Evolutionary conservation across 1,284 basidiomycete species (phyloP), one percentile per base, ranked within the genome.

Genomic region (Takashimella tepidaria): DNA sequence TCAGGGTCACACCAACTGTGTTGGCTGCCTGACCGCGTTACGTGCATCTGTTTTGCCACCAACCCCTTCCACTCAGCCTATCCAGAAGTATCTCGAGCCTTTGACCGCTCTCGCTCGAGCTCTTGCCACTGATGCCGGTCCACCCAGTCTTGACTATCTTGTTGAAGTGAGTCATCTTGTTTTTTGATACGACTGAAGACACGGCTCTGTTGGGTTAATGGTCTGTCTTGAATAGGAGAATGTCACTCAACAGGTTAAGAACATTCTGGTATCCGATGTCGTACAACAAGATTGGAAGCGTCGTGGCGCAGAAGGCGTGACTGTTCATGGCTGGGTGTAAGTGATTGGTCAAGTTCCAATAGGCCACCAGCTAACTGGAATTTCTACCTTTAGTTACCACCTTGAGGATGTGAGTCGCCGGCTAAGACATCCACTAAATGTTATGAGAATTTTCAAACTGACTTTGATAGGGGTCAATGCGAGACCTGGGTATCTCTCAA

Each of bases 1-100:
- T 3, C 54, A 72, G 72, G 72, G 73, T 23, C 73, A 75, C 54
- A 69, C 69, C 10, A 70, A 72, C 56, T 75, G 73, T 56, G 73
- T 75, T 11, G 73, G 73, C 12, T 75, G 73, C 58, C 60, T 61
- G 49, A 64, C 64, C n/a, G 71, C 70, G 4, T 63, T 74, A 19
- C 67, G 68, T 54, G 63, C 70, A n/a, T 67, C 68, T 2, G 31
- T 58, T 4, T 59, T 72, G 1, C 72, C 71, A 1, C 55, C 60
- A n/a, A 55, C 62, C 6, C 64, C 68, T 37, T 56, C 68, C 21
- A 64, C 59, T 3, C 65, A 67, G 13, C 52, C 71, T 19, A 57
- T 75, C 25, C 73, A 75, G 60, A 57, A 66, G 21, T 73, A 70
- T 53, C 51, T 73, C 49, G 55, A 64, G 45, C 73, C 71, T 3